phyloP scores from a whole-genome alignment of 495 filamentous ascomycete species.

The Neurospora hispaniola region DNA sequence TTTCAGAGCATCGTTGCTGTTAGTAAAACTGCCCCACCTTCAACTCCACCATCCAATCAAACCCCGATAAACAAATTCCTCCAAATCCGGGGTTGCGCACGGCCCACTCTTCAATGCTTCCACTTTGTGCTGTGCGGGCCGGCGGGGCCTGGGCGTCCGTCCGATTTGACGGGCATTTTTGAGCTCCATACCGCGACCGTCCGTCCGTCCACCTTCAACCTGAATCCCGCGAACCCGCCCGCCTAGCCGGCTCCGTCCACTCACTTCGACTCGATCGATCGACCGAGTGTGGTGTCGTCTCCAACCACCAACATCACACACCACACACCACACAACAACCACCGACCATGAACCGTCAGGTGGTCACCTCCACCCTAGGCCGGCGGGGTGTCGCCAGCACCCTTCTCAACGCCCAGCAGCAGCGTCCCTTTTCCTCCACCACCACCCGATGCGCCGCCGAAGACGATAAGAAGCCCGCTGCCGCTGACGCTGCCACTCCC shows the following conservation, averaged over 20 bases:
- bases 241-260: not conserved
- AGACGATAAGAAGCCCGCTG: constrained; percentile 4
- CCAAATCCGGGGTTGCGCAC: not conserved
- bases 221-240: not conserved
- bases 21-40: not conserved
- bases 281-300: constrained; percentile 1
- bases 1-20: not conserved
- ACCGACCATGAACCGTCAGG: constrained; percentile 19
- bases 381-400: constrained; percentile 9
- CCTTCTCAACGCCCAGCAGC: not conserved
- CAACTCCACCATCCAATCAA: constrained; percentile 12
- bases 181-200: not conserved
- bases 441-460: constrained; percentile 2
- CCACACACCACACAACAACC: not conserved
- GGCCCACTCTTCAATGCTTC: not conserved
- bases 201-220: not conserved
- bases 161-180: not conserved
- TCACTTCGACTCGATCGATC: not conserved
- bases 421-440: constrained; percentile 12
- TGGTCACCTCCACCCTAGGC: constrained; percentile 14
- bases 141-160: not conserved
- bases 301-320: no score
- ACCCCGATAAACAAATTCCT: constrained; percentile 9
- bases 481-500: not conserved
- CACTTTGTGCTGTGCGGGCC: not conserved